These are phyloP conservation scores for Corylus americana DNA, from an alignment of 306 rosid genomes.

Conservation along the genomic window DNA sequence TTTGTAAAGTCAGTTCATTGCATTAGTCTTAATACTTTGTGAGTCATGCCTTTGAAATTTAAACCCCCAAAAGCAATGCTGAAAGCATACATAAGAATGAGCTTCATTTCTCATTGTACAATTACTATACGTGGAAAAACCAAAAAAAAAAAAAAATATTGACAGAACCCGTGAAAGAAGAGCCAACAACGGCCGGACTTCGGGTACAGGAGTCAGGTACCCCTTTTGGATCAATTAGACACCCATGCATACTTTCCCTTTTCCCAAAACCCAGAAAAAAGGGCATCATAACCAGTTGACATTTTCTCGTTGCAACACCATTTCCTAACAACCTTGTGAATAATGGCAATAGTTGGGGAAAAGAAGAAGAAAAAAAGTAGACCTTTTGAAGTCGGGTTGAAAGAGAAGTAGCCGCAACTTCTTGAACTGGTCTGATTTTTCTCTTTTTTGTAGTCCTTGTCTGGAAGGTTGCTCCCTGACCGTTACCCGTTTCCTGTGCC, in stretches of 20 bases:
- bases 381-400: slow-evolving; percentile 17
- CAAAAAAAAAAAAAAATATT: not conserved
- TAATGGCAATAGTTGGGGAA: not conserved
- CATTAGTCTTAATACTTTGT: not conserved
- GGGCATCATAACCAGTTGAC: not conserved
- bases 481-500: slow-evolving; percentile 10
- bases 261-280: not conserved
- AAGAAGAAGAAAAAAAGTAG: not conserved
- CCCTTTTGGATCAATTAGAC: not conserved
- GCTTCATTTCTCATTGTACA: not conserved
- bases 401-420: slow-evolving; percentile 17
- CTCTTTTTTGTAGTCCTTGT: slow-evolving; percentile 46
- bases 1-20: not conserved
- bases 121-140: not conserved
- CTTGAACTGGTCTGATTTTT: slow-evolving; percentile 36
- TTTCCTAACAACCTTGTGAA: no score
- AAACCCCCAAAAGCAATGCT: not conserved
- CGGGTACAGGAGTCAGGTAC: not conserved
- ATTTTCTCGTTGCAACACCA: no score
- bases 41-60: not conserved
- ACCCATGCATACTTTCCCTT: not conserved
- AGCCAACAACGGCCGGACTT: not conserved
- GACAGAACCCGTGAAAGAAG: not conserved
- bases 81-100: not conserved
- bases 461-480: slow-evolving; percentile 44